Base-by-base conservation (phyloP, 2,329 filamentous ascomycete species). In the Fusarium sp. region DNA sequence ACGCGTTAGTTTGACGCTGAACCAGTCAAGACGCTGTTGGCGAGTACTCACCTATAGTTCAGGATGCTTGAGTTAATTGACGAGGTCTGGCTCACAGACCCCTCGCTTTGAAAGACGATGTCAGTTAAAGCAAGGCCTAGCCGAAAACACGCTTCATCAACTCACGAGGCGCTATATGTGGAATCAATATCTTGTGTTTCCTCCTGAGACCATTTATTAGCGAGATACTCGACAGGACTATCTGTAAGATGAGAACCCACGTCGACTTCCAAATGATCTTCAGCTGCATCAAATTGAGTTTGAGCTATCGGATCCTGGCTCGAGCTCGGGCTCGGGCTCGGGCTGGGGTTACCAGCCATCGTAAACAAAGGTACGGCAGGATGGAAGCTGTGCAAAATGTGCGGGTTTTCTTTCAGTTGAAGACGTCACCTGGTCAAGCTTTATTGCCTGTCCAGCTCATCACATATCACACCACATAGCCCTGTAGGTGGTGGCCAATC, bases 51-150 rank as follows among this genome's bases (percentile, higher is more conserved):
- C 36, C 49, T 52, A 9, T 52, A 42, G 13, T 42, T 52, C 13
- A 52, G 17, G 26, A 52, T 52, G 26, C 49, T 52, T 1, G 38
- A 52, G n/a, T 52, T 52, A 5, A 52, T 40, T 42, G 49, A 52
- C 7, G 49, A 40, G 7, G 24, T 40, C 24, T 52, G 24, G n/a
- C 49, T 52, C 0, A 3, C n/a, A 9, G 14, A 20, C 11, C 26
- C 38, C 7, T 5, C 17, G n/a, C 49, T 52, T 40, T 15, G 7
- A 15, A 7, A 50, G 11, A 14, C 6, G 5, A 18, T 28, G 22
- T 39, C 14, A 50, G 22, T 18, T 15, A 17, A 15, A 28, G 10
- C 7, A 3, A 26, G n/a, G 14, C 34, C 8, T 22, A 7, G 7
- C 5, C 15, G 9, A 9, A 10, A 4, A 10, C 8, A 14, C 9